Base-by-base conservation (phyloP, 768 basidiomycete species). In the Dentipellis sp. region DNA sequence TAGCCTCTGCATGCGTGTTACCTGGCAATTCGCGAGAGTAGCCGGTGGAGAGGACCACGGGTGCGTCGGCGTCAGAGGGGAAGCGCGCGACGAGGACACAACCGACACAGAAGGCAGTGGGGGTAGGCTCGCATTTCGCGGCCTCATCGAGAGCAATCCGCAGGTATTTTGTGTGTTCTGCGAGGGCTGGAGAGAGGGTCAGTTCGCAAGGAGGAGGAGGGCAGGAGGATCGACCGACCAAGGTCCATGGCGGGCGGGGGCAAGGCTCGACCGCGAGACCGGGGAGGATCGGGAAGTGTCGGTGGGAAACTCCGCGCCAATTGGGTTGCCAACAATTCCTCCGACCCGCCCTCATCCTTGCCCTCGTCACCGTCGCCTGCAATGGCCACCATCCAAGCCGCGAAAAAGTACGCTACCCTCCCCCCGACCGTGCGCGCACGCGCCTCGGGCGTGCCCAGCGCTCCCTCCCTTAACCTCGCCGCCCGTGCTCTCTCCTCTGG, bases 1-100 rank as follows among this genome's bases (percentile, higher is more conserved):
- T 95, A 21, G 93, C 92, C 73, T 99, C 95, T 10, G 94, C 95
- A 68, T 99, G 95, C 3, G 95, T 97, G 66, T 98, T 98, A 53
- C 94, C 95, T 4, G 82, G 75, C 0, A 97, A 77, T 66, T 97
- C 94, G 64, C 97, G 79, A 22, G 94, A 97, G 71, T 85, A 93
- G 16, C 93, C 93, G 2, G 84, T 84, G 11, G 91, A 73, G 37
- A 98, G 69, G 47, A 88, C 71, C 54, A 82, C 71, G 3, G 83
- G 75, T 12, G 65, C 40, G 42, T 65, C 63, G 35, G 67, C 60
- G 6, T 67, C 67, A 47, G 66, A 60, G 16, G 82, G 78, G 56
- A 71, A 69, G 46, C 71, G 73, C 17, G 74, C 72, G 3, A 82
- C 80, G 52, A 95, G 70, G 37, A 92, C 78, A 63, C 89, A 92